A percentile compares a stretch with the other conserved stretches of the same genome.
phyloP scores from a whole-genome alignment of 352 stramenopile genomes.

The Blastocystis sp. region DNA sequence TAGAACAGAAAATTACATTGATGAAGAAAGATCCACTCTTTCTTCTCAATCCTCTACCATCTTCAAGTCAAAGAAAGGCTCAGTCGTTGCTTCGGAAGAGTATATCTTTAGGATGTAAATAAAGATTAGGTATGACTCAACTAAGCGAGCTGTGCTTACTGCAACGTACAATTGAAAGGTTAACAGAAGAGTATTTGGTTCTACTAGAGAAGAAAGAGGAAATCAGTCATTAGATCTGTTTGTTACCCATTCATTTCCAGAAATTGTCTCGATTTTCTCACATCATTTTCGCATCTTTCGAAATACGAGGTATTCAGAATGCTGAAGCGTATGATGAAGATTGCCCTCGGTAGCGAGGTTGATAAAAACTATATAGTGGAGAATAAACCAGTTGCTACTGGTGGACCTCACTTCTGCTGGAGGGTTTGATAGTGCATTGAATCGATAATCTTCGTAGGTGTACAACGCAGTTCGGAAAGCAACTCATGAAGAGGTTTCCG shows the following conservation, averaged over 20 bases:
- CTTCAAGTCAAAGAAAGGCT: conserved; percentile 6
- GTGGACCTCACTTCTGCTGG: conserved; percentile 66
- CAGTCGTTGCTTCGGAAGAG: conserved; percentile 51
- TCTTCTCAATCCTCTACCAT: conserved; percentile 10
- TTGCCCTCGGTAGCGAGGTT: conserved; percentile 65
- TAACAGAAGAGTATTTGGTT: background rate
- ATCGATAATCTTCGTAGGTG: background rate
- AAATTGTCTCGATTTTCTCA: conserved; percentile 3
- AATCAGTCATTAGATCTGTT: background rate
- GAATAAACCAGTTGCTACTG: conserved; percentile 59
- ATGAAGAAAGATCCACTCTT: conserved; percentile 20
- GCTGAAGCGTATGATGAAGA: conserved; percentile 67
- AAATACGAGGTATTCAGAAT: background rate
- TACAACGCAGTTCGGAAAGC: conserved; percentile 43
- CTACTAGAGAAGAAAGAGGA: background rate
- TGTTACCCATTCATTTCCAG: background rate
- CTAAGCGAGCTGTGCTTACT: background rate
- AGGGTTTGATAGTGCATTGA: background rate
- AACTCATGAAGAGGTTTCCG: conserved; percentile 63
- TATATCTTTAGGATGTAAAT: background rate
- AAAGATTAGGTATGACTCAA: conserved; percentile 21
- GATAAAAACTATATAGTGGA: conserved; percentile 67
- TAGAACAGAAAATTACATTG: conserved; percentile 4
- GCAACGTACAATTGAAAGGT: conserved; percentile 13
- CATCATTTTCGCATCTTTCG: background rate